These are phyloP conservation scores for Rhodofomes roseus DNA, from an alignment of 1,284 basidiomycete species.

Conservation along the genomic window DNA sequence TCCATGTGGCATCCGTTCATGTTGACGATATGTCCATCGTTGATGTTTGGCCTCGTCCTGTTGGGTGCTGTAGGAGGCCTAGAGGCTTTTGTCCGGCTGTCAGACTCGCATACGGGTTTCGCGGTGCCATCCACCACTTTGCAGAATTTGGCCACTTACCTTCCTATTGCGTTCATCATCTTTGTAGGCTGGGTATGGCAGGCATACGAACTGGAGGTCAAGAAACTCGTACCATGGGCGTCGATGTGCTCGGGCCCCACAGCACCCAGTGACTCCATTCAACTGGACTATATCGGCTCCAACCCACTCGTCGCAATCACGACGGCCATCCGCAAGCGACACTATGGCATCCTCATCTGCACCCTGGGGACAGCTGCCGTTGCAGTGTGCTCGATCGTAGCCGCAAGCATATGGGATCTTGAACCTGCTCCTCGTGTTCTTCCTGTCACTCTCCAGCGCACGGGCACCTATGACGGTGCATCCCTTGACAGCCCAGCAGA, in stretches of 20 bases:
- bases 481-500: neutral
- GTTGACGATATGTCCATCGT: neutral
- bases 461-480: neutral
- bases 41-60: neutral
- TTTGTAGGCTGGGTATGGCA: neutral
- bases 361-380: neutral
- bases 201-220: neutral
- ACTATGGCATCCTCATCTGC: neutral
- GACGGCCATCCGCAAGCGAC: neutral
- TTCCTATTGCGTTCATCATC: neutral
- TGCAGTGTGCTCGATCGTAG: neutral
- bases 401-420: neutral
- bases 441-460: neutral
- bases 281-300: neutral
- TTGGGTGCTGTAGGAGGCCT: neutral
- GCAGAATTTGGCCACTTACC: neutral
- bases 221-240: neutral
- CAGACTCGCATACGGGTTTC: neutral
- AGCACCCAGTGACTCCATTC: neutral
- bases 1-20: neutral
- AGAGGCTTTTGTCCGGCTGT: neutral
- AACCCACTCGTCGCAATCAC: neutral
- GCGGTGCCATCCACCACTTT: neutral
- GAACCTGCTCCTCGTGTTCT: neutral
- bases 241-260: neutral